Evolutionary conservation across 2,329 filamentous ascomycete genomes (phyloP), one percentile per base, ranked within the genome.

Genomic region (Trichoderma guizhouense): DNA sequence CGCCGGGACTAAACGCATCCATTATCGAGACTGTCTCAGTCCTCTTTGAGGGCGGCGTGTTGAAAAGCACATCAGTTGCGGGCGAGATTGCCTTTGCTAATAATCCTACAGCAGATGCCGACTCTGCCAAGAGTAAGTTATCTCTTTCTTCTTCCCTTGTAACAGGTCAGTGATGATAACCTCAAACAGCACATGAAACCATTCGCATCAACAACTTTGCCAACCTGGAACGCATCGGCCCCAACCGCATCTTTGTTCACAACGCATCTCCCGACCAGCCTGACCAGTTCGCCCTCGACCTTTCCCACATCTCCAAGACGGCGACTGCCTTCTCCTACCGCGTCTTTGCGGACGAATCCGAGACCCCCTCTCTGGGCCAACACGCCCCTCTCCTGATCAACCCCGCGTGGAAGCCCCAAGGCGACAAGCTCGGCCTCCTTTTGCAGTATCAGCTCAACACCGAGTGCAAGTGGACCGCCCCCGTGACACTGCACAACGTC

Each of bases 291-390:
- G 88, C 85, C 0, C 84, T 99, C 36, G 89, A 95, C 73, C 83
- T 96, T 7, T 86, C 90, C 15, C 90, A 91, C 78, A 88, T 98
- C 73, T 69, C 90, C 76, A 90, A 91, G 76, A 91, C 93, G 1
- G 88, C 91, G 0, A 90, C 95, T 7, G 95, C 92, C 8, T 98
- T 99, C 84, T 97, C 96, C 72, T 99, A 98, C 81, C 93, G 95
- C 77, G 86, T 98, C 12, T 93, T 96, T 75, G 82, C 93, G 34
- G 90, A 94, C 36, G 85, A 88, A 21, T 77, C 81, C 53, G 85
- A 88, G n/a, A 76, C 81, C 6, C 74, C 81, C 2, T 74, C 81
- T 3, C 81, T 87, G 6, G 82, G 81, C 7, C 79, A 83, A 5
- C 90, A 93, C 76, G 91, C 92, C 12, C 94, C 95, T 0, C 83